A percentile compares a stretch with the other conserved stretches of the same genome.
phyloP scores from a whole-genome alignment of 345 rosid species.

The Carallia brachiata region DNA sequence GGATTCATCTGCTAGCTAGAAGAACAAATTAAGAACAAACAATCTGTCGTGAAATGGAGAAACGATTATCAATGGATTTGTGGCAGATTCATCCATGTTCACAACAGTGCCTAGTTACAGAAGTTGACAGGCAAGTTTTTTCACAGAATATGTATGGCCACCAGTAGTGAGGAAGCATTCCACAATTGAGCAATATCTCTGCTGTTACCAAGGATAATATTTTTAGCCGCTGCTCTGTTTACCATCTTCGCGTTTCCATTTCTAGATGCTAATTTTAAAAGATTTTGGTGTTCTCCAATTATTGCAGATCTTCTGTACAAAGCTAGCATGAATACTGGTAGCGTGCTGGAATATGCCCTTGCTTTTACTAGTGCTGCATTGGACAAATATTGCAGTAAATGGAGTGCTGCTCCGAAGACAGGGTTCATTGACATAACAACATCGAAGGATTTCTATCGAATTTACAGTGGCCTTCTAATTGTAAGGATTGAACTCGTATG shows the following conservation, averaged over 20 bases:
- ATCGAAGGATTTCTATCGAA: slow-evolving; percentile 89
- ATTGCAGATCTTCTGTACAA: slow-evolving; percentile 87
- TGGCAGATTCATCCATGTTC: no score
- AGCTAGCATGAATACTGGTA: slow-evolving; percentile 87
- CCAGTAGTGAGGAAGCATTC: no score
- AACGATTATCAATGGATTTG: no score
- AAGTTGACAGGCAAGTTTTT: no score
- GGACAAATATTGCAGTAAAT: slow-evolving; percentile 89
- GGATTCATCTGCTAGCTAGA: no score
- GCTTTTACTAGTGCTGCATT: slow-evolving; percentile 95
- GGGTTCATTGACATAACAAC: slow-evolving; percentile 96
- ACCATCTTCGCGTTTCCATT: slow-evolving; percentile 5
- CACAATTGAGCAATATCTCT: not conserved
- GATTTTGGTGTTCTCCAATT: slow-evolving; percentile 16
- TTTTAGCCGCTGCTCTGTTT: not conserved
- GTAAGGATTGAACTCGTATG: slow-evolving; percentile 40
- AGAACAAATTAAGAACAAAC: no score
- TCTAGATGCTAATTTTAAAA: not conserved
- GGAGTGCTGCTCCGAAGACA: slow-evolving; percentile 96
- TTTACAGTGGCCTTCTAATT: slow-evolving; percentile 94
- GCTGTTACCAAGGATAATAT: not conserved
- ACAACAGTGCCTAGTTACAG: no score
- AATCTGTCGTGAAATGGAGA: no score
- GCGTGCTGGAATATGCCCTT: slow-evolving; percentile 94
- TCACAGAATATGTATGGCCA: not conserved